Evolutionary conservation across 805 yeast genomes (phyloP).

Genomic region (Cyberlindnera euphorbiae): DNA sequence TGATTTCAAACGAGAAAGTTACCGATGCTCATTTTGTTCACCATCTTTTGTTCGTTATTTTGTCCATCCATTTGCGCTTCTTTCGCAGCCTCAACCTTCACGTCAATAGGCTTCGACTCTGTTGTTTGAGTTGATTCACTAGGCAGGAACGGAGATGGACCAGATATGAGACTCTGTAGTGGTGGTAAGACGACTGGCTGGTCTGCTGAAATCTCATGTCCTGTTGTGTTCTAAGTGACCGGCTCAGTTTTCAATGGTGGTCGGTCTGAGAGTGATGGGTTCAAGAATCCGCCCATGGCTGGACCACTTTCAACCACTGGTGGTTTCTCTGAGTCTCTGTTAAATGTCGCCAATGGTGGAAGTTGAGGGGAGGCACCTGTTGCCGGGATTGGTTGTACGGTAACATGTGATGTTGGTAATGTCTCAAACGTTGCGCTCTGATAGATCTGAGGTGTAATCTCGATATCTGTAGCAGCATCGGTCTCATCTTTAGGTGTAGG

Average conservation of each 20-base stretch:
- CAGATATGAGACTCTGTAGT: too few species aligned
- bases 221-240: too few species aligned
- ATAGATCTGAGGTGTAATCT: constrained; percentile 2
- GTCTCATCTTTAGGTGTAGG: too few species aligned
- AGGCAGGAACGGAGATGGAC: too few species aligned
- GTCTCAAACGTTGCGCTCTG: constrained; percentile 1
- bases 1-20: constrained; percentile 18
- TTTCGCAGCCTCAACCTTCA: neutral
- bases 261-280: too few species aligned
- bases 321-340: neutral
- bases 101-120: neutral
- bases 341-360: constrained; percentile 12
- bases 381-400: neutral
- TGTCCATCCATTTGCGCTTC: constrained; percentile 12
- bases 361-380: too few species aligned
- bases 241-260: too few species aligned
- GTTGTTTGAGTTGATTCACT: neutral
- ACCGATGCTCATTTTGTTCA: constrained; percentile 21
- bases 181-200: too few species aligned
- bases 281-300: too few species aligned
- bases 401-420: too few species aligned
- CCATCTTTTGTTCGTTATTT: constrained; percentile 8
- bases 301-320: too few species aligned
- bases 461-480: constrained; percentile 6
- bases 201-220: too few species aligned